A percentile compares a stretch with the other conserved stretches of the same genome.
These are phyloP conservation scores for Dentipellis sp. DNA, from an alignment of 768 basidiomycete genomes.

Conservation along the genomic window DNA sequence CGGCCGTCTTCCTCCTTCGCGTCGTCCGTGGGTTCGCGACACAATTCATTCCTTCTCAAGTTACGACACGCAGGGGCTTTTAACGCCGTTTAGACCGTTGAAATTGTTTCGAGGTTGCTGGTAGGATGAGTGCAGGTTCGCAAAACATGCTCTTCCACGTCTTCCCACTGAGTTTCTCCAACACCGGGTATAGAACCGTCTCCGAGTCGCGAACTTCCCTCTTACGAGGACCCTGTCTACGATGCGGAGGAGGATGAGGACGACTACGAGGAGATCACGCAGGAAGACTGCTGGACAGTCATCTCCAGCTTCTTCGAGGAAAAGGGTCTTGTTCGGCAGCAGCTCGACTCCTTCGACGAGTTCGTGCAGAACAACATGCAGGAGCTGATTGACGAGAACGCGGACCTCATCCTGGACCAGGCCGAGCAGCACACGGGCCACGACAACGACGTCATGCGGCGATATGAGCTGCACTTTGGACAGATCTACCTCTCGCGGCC, in stretches of 20 bases:
- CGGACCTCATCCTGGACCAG: conserved; percentile 94
- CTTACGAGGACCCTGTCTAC: conserved; percentile 51
- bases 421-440: conserved; percentile 93
- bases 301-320: conserved; percentile 96
- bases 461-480: conserved; percentile 95
- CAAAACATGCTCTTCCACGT: conserved; percentile 2
- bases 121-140: conserved; percentile 15
- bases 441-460: conserved; percentile 68
- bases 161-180: neutral
- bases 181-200: conserved; percentile 9
- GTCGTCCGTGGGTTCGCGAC: neutral
- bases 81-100: no score
- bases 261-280: conserved; percentile 70
- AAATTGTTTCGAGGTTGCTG: neutral
- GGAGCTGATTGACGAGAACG: conserved; percentile 94
- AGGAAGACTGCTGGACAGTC: conserved; percentile 92
- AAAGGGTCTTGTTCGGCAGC: conserved; percentile 95
- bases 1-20: neutral
- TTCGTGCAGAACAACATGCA: conserved; percentile 99
- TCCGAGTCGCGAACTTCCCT: conserved; percentile 3
- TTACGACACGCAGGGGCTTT: conserved; percentile 6
- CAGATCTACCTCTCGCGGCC: conserved; percentile 96
- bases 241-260: conserved; percentile 43
- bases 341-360: conserved; percentile 97
- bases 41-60: conserved; percentile 6